Base-by-base conservation (phyloP, 140 eudicot species). In the Flaveria floridana region DNA sequence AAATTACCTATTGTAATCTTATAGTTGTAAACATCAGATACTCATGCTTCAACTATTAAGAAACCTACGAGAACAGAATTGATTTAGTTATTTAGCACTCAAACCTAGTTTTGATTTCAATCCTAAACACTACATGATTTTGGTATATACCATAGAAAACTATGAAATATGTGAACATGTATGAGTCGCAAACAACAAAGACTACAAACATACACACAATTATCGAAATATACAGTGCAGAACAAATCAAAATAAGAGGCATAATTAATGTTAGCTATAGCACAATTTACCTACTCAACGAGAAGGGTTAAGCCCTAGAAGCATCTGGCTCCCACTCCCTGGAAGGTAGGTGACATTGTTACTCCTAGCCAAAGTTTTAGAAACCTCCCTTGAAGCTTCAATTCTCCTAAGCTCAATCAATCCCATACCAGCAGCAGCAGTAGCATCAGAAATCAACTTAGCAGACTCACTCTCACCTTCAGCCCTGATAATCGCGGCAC, bases 401-500 rank as follows among this genome's bases (percentile, higher is more conserved):
- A 89, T 89, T 74, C 83, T 89, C 82, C 96, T 81, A 23, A 89
- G 90, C 91, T 89, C 96, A 39, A 89, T 85, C 90, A 87, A 72
- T 1, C 93, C 93, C 81, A 76, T 89, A 4, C 96, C 93, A 19
- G 96, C 93, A 46, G 87, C 78, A 19, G 79, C 78, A 19, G 93
- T 89, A 0, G 96, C 96, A 56, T 89, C 93, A 4, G 91, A 85
- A 80, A 89, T 89, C 75, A 89, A 57, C 86, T 87, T 89, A 11
- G 96, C 96, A 47, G 90, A 77, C 73, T 87, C 93, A 67, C 96
- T 89, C 77, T 89, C 96, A 8, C 90, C 96, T 52, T 89, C 93
- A 2, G 96, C 96, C 85, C 90, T 81, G 30, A 89, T 87, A 68
- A 89, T 80, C 1, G 96, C 96, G 0, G 96, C 96, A 44, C 91